Base-by-base conservation (phyloP, 257 asterid species). In the Salvia rosmarinus region DNA sequence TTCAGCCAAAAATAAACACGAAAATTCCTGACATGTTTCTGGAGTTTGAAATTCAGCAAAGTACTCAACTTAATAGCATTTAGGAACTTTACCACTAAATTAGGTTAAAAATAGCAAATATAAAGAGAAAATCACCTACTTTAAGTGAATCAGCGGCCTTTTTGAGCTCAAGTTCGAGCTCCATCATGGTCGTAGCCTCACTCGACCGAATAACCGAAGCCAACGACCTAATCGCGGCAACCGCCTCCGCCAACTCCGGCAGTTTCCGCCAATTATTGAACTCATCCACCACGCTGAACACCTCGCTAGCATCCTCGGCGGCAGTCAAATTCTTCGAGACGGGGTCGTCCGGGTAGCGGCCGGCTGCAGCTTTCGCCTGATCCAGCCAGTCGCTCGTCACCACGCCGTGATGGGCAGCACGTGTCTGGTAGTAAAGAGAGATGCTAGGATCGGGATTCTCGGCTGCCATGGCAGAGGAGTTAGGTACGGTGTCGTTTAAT, bases 191-290 rank as follows among this genome's bases (percentile, higher is more conserved):
- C 6, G 85, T 89, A 39, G 99, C 99, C 39, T 91, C 88, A 59
- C 95, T 94, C 17, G 95, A 86, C 13, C 96, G 82, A 72, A 94
- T 91, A 23, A 91, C 96, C 56, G 90, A 91, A 13, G 97, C 97
- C 87, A 94, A 82, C 75, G 99, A 92, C 91, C 95, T 87, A 73
- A 89, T 94, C 23, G 96, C 99, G 3, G 99, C 99, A 66, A 94
- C 99, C 9, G 99, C 99, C 85, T 94, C 99, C 47, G 97, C 99
- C 88, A 94, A 79, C 43, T 94, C 95, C 21, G 97, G 96, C 80
- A 85, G 97, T 63, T 86, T 88, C 73, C 99, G 82, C 99, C 97
- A 94, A 42, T 73, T 85, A 70, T 94, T 86, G 9, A 91, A 94
- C 80, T 91, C 96, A 52, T 83, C 96, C 75, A 91, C 88, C 80